Evolutionary conservation across 192 early-diverging fungal genomes (phyloP), one percentile per base, ranked within the genome.

Genomic region (Coemansia sp.): DNA sequence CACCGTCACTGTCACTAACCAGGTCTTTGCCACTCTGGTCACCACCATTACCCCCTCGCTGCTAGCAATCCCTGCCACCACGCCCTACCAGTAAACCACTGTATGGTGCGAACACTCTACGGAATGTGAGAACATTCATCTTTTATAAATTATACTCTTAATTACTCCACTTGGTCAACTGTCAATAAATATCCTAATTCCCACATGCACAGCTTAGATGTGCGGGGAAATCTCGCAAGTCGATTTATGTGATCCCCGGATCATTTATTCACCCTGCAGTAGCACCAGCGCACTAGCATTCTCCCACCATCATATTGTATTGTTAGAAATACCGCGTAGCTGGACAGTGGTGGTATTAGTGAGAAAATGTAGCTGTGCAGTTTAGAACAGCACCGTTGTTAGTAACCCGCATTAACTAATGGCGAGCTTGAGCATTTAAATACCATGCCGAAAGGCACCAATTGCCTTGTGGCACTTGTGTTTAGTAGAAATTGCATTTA

Each of bases 1-100:
- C 41, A 80, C 78, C n/a, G 50, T 80, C 45, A 80, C 78, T n/a
- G 41, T 80, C 62, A 75, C 73, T 3, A 75, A 69, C 70, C 73
- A 75, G 46, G 66, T 72, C 23, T 80, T 50, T 69, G 78, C 73
- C 31, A 75, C 73, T 0, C 69, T 75, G 12, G 74, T 73, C 6
- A 80, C 77, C 21, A 80, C 72, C 19, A 51, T 80, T 31, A 80
- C 72, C 0, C 77, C 77, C 4, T 74, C 72, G 63, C 72, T 69
- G 77, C 72, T 80, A 17, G 77, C 77, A 1, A 57, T 80, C 31
- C 69, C 77, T 25, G 67, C 44, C 32, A 19, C 6, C 37, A 15
- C 36, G 15, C 63, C 63, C 4, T 66, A 53, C 57, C 51, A 61
- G 25, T 46, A 48, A 36, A 36, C 32, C 23, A 74, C 14, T 44